phyloP scores from a whole-genome alignment of 2,329 filamentous ascomycete genomes.

The Colletotrichum sublineola region DNA sequence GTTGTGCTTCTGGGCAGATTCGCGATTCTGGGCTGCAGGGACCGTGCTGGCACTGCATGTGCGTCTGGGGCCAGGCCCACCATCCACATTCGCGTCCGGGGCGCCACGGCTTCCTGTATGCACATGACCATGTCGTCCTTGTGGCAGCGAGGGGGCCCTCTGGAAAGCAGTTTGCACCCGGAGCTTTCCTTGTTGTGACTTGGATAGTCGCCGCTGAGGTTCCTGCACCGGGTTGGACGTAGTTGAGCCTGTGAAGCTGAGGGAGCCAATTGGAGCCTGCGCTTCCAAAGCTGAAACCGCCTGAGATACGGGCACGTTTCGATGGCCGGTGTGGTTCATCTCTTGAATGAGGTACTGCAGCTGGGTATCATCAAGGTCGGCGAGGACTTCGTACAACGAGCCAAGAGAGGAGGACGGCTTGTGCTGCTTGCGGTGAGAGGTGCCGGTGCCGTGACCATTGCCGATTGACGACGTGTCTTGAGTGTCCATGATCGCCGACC shows the following conservation, averaged over 20 bases:
- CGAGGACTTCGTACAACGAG: constrained; percentile 37
- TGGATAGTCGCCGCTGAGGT: constrained; percentile 26
- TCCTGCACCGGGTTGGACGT: not conserved
- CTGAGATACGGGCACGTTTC: constrained; percentile 36
- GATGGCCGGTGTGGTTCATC: constrained; percentile 41
- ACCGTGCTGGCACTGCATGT: not conserved
- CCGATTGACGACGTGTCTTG: not conserved
- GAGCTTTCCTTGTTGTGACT: constrained; percentile 35
- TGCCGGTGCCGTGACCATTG: not conserved
- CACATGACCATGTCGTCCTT: not conserved
- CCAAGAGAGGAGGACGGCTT: constrained; percentile 27
- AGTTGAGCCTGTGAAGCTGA: not conserved
- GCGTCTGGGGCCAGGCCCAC: not conserved
- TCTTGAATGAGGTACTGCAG: constrained; percentile 42
- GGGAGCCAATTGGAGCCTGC: not conserved
- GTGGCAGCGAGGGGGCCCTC: constrained; percentile 16
- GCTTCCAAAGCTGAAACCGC: constrained; percentile 35
- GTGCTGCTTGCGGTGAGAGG: constrained; percentile 15
- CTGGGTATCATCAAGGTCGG: constrained; percentile 40
- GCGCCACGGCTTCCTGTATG: not conserved
- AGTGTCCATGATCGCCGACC: not conserved
- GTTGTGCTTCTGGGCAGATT: not conserved
- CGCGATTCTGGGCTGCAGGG: not conserved
- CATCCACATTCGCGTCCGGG: not conserved
- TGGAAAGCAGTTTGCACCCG: constrained; percentile 35